Percentiles rank a stretch among this genome's conserved stretches.
Evolutionary conservation across 2,329 filamentous ascomycete species (phyloP).

Genomic region (Monilinia fructicola): DNA sequence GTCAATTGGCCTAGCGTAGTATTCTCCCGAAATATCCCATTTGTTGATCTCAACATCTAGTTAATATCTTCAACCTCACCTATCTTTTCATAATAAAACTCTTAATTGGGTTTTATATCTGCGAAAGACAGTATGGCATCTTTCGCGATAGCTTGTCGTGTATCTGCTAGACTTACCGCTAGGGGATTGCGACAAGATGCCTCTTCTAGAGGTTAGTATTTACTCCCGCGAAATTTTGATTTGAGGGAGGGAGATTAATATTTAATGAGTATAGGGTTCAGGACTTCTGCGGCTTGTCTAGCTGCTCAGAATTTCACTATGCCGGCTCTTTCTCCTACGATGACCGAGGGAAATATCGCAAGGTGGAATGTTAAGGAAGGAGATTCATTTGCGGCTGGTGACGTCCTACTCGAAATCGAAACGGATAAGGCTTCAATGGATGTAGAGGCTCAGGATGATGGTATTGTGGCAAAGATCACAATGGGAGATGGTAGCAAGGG

Average conservation of each 20-base stretch:
- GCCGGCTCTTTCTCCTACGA: constrained; percentile 87
- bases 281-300: constrained; percentile 59
- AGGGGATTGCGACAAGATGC: constrained; percentile 55
- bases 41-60: constrained; percentile 27
- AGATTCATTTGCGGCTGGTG: constrained; percentile 76
- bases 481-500: constrained; percentile 71
- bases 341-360: constrained; percentile 90
- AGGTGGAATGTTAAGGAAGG: constrained; percentile 86
- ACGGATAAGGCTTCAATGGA: constrained; percentile 96
- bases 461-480: constrained; percentile 80
- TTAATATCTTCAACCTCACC: constrained; percentile 27
- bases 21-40: constrained; percentile 28
- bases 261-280: constrained; percentile 54
- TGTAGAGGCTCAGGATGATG: constrained; percentile 88
- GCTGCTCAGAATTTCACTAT: constrained; percentile 87
- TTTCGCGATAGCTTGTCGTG: constrained; percentile 61
- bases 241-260: constrained; percentile 15
- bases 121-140: constrained; percentile 58
- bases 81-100: constrained; percentile 28
- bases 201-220: constrained; percentile 56
- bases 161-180: constrained; percentile 59
- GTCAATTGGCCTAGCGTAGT: constrained; percentile 21
- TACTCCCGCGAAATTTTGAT: constrained; percentile 23
- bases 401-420: constrained; percentile 88
- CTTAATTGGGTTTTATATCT: constrained; percentile 37